Evolutionary conservation across 805 yeast genomes (phyloP), one percentile per base, ranked within the genome.

Genomic region (Huiozyma naganishii): DNA sequence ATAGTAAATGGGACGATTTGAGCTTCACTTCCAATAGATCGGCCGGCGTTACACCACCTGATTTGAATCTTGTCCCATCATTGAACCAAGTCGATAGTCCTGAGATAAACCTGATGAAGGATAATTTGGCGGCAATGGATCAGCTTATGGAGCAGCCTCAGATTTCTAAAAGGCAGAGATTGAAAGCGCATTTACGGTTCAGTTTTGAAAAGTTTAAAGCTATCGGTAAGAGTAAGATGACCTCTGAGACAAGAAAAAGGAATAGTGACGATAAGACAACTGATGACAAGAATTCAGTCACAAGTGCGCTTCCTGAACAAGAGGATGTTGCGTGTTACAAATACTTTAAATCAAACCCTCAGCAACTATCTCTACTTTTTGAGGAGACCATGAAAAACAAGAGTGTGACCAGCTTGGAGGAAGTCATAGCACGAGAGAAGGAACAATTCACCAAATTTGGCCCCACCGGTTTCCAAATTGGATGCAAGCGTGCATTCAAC

Each of bases 311-410:
- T 27, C 23, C 27, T 29, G 42, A 13, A 9, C 28, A 29, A 3
- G 40, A 36, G 23, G 30, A 29, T 11, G 10, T 27, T 6, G 39
- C 48, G 1, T 53, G 55, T 36, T 53, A 48, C 33, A 40, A 48
- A 6, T 37, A 32, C 17, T 54, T 51, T 23, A 48, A 45, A 39
- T 50, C 52, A 2, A 36, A 44, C 28, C 47, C 55, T 27, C 42
- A 44, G 6, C 50, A 53, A 11, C 39, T 53, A 30, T 47, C 45
- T 28, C 38, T 52, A 12, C 40, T 53, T 9, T 54, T 50, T 45
- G 54, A 54, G 7, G 40, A 43, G 33, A 43, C 51, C 8, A 51
- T 53, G 54, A 44, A 39, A 12, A 9, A 9, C 4, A 37, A 27
- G 13, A 44, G n/a, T 30, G 27, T 27, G 10, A 11, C 11, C 33